These are phyloP conservation scores for Melastoma malabathricum DNA, from an alignment of 345 rosid genomes.

Conservation along the genomic window DNA sequence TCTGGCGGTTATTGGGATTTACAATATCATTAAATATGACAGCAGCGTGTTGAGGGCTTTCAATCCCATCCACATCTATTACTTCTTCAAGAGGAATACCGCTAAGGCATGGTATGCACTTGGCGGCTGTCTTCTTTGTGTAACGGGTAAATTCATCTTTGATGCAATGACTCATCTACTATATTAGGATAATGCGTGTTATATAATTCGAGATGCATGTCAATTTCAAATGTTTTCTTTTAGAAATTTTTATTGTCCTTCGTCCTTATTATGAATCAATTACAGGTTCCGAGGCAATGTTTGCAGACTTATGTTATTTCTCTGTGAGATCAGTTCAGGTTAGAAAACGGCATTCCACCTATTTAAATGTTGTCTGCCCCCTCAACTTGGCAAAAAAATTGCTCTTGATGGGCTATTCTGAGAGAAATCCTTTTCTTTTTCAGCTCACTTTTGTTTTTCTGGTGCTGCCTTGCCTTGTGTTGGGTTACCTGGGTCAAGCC, in stretches of 20 bases:
- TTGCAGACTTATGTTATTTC: constrained; percentile 98
- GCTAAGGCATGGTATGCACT: constrained; percentile 84
- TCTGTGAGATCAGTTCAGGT: constrained; percentile 96
- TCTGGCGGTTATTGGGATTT: constrained; percentile 80
- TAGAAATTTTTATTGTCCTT: background rate
- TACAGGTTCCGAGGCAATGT: constrained; percentile 96
- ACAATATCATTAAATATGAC: constrained; percentile 73
- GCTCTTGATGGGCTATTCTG: no score
- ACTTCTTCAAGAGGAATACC: constrained; percentile 79
- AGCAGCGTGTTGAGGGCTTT: constrained; percentile 69
- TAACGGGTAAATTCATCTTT: constrained; percentile 49
- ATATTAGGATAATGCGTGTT: no score
- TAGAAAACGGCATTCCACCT: constrained; percentile 6
- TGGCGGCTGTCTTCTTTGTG: constrained; percentile 97
- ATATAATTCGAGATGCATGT: background rate
- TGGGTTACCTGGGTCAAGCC: constrained; percentile 99
- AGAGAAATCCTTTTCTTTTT: constrained; percentile 20
- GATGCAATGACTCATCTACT: background rate
- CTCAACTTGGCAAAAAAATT: background rate
- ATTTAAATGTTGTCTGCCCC: no score
- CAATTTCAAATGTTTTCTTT: background rate
- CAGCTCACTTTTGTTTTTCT: constrained; percentile 98
- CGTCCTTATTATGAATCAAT: constrained; percentile 8
- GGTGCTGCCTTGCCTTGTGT: constrained; percentile 82
- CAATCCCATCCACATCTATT: constrained; percentile 83